These are phyloP conservation scores for Saccharomycopsis capsularis DNA, from an alignment of 805 yeast genomes.

Conservation along the genomic window DNA sequence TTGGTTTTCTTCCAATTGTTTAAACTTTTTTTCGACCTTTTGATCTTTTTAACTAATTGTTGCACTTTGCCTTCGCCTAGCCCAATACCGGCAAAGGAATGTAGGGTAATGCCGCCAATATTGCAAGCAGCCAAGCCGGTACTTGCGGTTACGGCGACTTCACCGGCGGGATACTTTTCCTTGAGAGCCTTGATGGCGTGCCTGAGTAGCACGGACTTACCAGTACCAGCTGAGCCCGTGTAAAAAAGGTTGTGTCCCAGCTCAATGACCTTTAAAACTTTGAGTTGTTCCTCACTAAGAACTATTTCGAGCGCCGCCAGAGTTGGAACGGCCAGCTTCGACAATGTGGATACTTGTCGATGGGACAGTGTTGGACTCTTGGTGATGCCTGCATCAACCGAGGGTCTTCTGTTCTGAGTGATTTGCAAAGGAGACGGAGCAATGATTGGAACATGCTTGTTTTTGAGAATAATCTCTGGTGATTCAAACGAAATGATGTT, in stretches of 20 bases:
- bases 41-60: slow-evolving; percentile 44
- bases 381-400: not conserved
- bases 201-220: slow-evolving; percentile 81
- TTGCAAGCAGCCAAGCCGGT: slow-evolving; percentile 82
- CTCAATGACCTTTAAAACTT: slow-evolving; percentile 57
- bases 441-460: not conserved
- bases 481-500: not conserved
- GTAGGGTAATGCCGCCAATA: slow-evolving; percentile 72
- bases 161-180: slow-evolving; percentile 37
- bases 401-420: not conserved
- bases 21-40: slow-evolving; percentile 41
- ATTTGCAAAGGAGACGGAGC: not conserved
- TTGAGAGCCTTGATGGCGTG: slow-evolving; percentile 50
- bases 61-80: slow-evolving; percentile 50
- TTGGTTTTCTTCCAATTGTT: slow-evolving; percentile 49
- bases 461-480: not conserved
- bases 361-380: not conserved
- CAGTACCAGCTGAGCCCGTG: slow-evolving; percentile 98
- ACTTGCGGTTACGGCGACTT: slow-evolving; percentile 74
- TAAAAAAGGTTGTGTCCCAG: slow-evolving; percentile 70
- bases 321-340: not conserved
- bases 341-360: slow-evolving; percentile 4
- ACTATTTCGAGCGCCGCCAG: slow-evolving; percentile 11
- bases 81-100: slow-evolving; percentile 74
- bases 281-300: slow-evolving; percentile 55